These are phyloP conservation scores for Globisporangium irregulare DNA, from an alignment of 352 stramenopile genomes.

Conservation along the genomic window DNA sequence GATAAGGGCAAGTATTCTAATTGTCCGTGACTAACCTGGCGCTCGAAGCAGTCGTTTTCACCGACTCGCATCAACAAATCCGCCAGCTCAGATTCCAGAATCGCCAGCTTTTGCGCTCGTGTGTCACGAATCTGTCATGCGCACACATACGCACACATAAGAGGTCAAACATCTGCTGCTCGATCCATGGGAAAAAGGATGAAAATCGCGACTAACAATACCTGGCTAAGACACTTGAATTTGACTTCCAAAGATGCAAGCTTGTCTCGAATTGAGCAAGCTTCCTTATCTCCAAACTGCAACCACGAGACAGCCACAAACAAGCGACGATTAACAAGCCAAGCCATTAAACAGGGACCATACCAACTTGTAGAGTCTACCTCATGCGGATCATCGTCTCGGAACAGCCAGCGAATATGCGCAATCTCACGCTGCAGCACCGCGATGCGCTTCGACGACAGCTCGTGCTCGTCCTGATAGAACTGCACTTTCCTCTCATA, in stretches of 20 bases:
- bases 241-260: constrained; percentile 37
- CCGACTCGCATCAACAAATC: constrained; percentile 1
- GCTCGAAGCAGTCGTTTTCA: neutral
- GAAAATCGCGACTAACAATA: neutral
- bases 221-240: constrained; percentile 37
- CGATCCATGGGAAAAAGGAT: neutral
- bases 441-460: constrained; percentile 21
- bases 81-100: constrained; percentile 5
- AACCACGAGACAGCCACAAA: neutral
- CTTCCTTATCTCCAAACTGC: constrained; percentile 10
- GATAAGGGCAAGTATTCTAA: neutral
- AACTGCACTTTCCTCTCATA: constrained; percentile 16
- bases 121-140: constrained; percentile 12
- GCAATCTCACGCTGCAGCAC: constrained; percentile 36
- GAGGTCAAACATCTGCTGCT: neutral
- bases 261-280: constrained; percentile 26
- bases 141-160: neutral
- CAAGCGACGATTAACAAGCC: neutral
- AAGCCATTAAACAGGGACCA: neutral
- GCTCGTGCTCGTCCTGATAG: constrained; percentile 18
- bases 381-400: constrained; percentile 27
- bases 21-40: neutral
- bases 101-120: neutral
- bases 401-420: constrained; percentile 29
- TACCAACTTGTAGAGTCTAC: neutral